Evolutionary conservation across 2,329 filamentous ascomycete species (phyloP), one percentile per base, ranked within the genome.

Genomic region (Cadophora luteo-olivacea): DNA sequence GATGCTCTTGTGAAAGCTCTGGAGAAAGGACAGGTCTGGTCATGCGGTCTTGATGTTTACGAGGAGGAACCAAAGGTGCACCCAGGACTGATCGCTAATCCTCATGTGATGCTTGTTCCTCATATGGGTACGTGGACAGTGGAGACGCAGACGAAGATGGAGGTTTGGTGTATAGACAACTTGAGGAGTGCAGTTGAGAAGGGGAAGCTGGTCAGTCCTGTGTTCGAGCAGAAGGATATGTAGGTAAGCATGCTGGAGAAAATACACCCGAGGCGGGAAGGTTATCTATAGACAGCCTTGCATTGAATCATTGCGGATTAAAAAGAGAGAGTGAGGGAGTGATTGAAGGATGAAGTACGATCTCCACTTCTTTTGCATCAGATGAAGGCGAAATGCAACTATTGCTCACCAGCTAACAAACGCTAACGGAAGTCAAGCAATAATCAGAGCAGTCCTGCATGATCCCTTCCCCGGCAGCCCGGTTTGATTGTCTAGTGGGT

Each of bases 71-170:
- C 93, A 0, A 84, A 87, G 68, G 82, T 97, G 33, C 92, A 96
- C 76, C 89, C 89, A 0, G 91, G 90, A 0, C 82, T 97, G 52
- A 73, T 94, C 16, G 81, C 82, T 19, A 94, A 95, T 76, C 87
- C 87, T 1, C 86, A 88, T 73, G 92, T 92, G 25, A 83, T 95
- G 74, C 83, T 97, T 33, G 81, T 97, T 45, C 93, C 93, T 63
- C 93, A 97, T 79, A 92, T 97, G 91, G 93, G 93, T 0, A 97
- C 93, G 0, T 93, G 87, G 85, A 95, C 92, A 0, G 82, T 89
- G 33, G 92, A 91, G 82, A 84, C 79, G 36, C 82, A 85, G 78
- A 82, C 80, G 54, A 86, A 87, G 79, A 90, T 95, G 92, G 92
- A 95, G 80, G 85, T 89, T 76, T 93, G 89, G 89, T 86, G 87